Conservation (phyloP, 1,139 yeast genomes). For the Candida sojae region DNA sequence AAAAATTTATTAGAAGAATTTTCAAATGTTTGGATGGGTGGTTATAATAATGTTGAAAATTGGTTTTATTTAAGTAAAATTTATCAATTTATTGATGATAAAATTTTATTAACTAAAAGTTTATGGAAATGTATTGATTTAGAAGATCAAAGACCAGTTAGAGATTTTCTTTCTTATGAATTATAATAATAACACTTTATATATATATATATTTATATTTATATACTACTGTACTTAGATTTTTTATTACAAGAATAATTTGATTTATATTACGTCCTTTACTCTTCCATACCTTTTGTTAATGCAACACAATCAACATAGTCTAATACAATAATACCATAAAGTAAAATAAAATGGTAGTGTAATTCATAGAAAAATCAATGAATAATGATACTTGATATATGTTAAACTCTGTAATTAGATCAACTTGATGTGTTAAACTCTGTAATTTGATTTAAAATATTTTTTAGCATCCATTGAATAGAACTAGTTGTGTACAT, state of each 20-base stretch:
- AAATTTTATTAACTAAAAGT: conserved; percentile 49
- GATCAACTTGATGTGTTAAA: too few relatives aligned
- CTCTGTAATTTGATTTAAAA: too few relatives aligned
- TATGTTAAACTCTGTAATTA: too few relatives aligned
- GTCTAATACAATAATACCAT: too few relatives aligned
- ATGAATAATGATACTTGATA: too few relatives aligned
- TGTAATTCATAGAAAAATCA: too few relatives aligned
- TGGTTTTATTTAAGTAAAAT: conserved; percentile 73
- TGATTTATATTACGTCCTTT: too few relatives aligned
- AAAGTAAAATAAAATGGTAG: too few relatives aligned
- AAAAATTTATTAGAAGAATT: conserved; percentile 61
- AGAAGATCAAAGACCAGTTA: conserved; percentile 67
- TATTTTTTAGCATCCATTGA: too few relatives aligned
- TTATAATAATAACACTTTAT: background rate
- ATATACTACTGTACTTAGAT: conserved; percentile 2
- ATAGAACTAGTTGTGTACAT: too few relatives aligned
- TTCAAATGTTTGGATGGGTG: conserved; percentile 49
- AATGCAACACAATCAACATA: too few relatives aligned
- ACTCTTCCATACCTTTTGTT: too few relatives aligned
- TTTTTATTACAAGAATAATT: background rate
- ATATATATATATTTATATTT: conserved; percentile 2
- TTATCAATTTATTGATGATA: conserved; percentile 64
- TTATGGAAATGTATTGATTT: conserved; percentile 69
- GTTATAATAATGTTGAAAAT: conserved; percentile 63
- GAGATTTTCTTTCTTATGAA: conserved; percentile 29